Base-by-base conservation (phyloP, 1,284 basidiomycete genomes). In the Fomitopsis betulina region DNA sequence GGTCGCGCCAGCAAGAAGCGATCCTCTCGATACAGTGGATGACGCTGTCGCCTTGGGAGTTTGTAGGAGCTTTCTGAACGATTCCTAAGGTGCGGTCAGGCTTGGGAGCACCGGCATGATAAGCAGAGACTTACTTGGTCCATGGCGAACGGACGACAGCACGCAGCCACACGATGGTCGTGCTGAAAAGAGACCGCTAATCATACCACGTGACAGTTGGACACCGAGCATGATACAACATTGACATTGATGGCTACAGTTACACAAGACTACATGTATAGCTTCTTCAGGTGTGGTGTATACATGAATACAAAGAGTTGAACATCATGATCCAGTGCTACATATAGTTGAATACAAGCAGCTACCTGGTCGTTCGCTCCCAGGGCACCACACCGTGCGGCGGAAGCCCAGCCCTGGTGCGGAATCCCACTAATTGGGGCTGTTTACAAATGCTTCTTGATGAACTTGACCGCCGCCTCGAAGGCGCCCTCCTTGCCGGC, bases 401-500 rank as follows among this genome's bases (percentile, higher is more conserved):
- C 25, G 45, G 13, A 47, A 27, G 13, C 25, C 45, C 45, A 4
- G 13, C 9, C 2, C 43, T 8, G 15, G 21, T 23, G 42, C 3
- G 23, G 13, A 47, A 3, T 5, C 13, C 17, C 25, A 4, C 9
- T 30, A 25, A n/a, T 27, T 5, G 23, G 15, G 23, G 21, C 21
- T 23, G 10, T 49, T 21, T 40, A 68, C 52, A 69, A 54, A 53
- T 71, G 59, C 64, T 67, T 67, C 52, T 60, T 62, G 52, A 68
- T 58, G 60, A 63, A 71, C 56, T 70, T 64, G 19, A 70, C 68
- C 35, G 58, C 64, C 33, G 64, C 67, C 62, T 69, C 67, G 65
- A 72, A 72, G 12, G 66, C 68, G n/a, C 69, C 70, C 58, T 72
- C 70, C 58, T 67, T 68, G 40, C 67, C 70, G 9, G 70, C 69